phyloP scores from a whole-genome alignment of 2,329 filamentous ascomycete genomes.

The Pseudocercospora eumusae region DNA sequence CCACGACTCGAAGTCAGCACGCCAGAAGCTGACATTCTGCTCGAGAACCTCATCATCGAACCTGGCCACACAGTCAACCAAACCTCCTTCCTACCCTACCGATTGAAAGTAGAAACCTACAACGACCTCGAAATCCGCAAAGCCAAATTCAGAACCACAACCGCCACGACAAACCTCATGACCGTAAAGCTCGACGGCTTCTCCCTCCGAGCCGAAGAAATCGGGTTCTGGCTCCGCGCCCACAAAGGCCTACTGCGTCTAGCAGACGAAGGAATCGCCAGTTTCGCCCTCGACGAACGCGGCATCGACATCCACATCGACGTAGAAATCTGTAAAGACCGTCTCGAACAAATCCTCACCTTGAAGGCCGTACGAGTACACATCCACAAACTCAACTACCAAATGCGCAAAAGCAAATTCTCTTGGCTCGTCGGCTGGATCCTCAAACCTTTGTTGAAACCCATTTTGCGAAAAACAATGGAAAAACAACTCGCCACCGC shows the following conservation, averaged over 20 bases:
- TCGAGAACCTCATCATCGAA: slow-evolving; percentile 89
- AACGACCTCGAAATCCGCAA: slow-evolving; percentile 87
- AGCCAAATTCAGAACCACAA: slow-evolving; percentile 69
- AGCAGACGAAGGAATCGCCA: slow-evolving; percentile 79
- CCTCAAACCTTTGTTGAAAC: slow-evolving; percentile 78
- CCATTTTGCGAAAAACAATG: slow-evolving; percentile 74
- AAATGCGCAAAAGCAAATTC: slow-evolving; percentile 71
- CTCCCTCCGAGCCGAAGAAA: slow-evolving; percentile 78
- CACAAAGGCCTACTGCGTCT: slow-evolving; percentile 75
- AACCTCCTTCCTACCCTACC: slow-evolving; percentile 86
- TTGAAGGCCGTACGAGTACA: slow-evolving; percentile 74
- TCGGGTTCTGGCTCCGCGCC: slow-evolving; percentile 85
- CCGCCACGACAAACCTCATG: slow-evolving; percentile 64
- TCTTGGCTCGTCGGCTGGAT: slow-evolving; percentile 74
- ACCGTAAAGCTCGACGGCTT: slow-evolving; percentile 80
- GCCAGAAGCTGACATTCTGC: slow-evolving; percentile 77
- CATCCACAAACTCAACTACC: slow-evolving; percentile 85
- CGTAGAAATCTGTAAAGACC: slow-evolving; percentile 76
- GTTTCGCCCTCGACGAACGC: slow-evolving; percentile 79
- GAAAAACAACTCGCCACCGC: slow-evolving; percentile 74
- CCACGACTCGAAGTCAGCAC: slow-evolving; percentile 85
- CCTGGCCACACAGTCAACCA: slow-evolving; percentile 81
- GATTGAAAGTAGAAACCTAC: slow-evolving; percentile 75
- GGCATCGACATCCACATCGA: slow-evolving; percentile 86
- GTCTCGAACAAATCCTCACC: slow-evolving; percentile 77